Conservation (phyloP, 108 stramenopile species). For the Nannochloropsis salina region DNA sequence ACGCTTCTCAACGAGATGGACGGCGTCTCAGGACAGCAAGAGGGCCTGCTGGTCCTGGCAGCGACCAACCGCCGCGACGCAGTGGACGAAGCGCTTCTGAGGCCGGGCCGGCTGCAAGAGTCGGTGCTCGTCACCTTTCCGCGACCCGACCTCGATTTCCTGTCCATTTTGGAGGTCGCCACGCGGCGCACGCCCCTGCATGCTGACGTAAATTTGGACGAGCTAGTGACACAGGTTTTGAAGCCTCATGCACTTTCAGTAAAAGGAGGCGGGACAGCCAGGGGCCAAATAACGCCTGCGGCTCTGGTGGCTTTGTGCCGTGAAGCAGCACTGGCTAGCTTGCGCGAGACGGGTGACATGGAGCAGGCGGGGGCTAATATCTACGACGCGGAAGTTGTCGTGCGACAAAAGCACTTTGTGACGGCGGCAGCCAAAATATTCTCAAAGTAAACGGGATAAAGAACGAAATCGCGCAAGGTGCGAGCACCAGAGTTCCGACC, state of each 20-base stretch:
- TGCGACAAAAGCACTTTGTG: background rate
- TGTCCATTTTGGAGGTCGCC: constrained; percentile 33
- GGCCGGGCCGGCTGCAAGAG: constrained; percentile 40
- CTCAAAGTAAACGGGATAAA: background rate
- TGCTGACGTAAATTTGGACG: constrained; percentile 23
- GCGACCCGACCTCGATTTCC: constrained; percentile 23
- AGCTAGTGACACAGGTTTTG: constrained; percentile 21
- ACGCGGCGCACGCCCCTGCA: constrained; percentile 29
- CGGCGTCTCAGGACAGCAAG: constrained; percentile 29
- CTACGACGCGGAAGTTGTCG: background rate
- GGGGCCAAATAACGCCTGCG: background rate
- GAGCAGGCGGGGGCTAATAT: background rate
- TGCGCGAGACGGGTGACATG: background rate
- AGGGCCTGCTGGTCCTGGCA: constrained; percentile 47
- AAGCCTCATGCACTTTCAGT: background rate
- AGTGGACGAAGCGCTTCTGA: constrained; percentile 53
- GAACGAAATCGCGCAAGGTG: too few relatives aligned
- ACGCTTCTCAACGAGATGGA: constrained; percentile 58
- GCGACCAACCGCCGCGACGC: constrained; percentile 52
- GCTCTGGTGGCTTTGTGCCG: background rate
- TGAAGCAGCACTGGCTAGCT: background rate
- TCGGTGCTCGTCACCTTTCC: constrained; percentile 31
- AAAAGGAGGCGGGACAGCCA: too few relatives aligned
- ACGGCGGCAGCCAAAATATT: background rate
- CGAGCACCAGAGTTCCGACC: too few relatives aligned